Evolutionary conservation across 2,329 filamentous ascomycete species (phyloP).

Genomic region (Chrysosporium keratinophilum): DNA sequence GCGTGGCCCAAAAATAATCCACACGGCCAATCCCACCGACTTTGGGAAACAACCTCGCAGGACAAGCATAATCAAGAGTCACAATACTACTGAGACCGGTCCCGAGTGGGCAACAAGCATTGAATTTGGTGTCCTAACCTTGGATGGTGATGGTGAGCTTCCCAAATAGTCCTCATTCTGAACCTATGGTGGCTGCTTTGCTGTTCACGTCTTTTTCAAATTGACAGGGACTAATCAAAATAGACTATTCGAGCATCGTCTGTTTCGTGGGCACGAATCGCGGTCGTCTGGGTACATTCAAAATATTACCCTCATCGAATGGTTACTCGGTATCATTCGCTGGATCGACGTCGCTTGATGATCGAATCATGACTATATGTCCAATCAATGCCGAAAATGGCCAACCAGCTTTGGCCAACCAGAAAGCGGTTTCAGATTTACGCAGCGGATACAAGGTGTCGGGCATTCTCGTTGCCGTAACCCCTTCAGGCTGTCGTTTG

Average conservation of each 20-base stretch:
- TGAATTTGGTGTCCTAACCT: slow-evolving; percentile 85
- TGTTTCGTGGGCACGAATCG: slow-evolving; percentile 82
- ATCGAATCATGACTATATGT: slow-evolving; percentile 60
- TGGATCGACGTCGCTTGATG: slow-evolving; percentile 58
- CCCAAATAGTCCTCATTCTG: neutral
- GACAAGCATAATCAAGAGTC: slow-evolving; percentile 55
- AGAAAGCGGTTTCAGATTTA: slow-evolving; percentile 62
- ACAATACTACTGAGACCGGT: slow-evolving; percentile 39
- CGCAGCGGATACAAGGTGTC: slow-evolving; percentile 64
- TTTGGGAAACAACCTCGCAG: slow-evolving; percentile 68
- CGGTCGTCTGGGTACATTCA: slow-evolving; percentile 80
- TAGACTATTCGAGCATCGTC: slow-evolving; percentile 81
- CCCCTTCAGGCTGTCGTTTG: slow-evolving; percentile 63
- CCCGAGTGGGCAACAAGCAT: slow-evolving; percentile 69
- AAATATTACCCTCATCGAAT: slow-evolving; percentile 66
- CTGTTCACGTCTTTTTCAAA: too few relatives aligned
- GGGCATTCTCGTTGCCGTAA: slow-evolving; percentile 71
- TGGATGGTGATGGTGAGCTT: slow-evolving; percentile 65
- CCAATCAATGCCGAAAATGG: slow-evolving; percentile 74
- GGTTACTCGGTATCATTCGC: slow-evolving; percentile 63
- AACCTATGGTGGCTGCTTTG: neutral
- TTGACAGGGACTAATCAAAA: slow-evolving; percentile 18
- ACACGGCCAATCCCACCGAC: slow-evolving; percentile 60
- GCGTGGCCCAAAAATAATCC: slow-evolving; percentile 75
- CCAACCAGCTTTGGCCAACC: slow-evolving; percentile 63